Evolutionary conservation across 2,329 filamentous ascomycete species (phyloP), one percentile per base, ranked within the genome.

Genomic region (Ascochyta viciae-villosae): DNA sequence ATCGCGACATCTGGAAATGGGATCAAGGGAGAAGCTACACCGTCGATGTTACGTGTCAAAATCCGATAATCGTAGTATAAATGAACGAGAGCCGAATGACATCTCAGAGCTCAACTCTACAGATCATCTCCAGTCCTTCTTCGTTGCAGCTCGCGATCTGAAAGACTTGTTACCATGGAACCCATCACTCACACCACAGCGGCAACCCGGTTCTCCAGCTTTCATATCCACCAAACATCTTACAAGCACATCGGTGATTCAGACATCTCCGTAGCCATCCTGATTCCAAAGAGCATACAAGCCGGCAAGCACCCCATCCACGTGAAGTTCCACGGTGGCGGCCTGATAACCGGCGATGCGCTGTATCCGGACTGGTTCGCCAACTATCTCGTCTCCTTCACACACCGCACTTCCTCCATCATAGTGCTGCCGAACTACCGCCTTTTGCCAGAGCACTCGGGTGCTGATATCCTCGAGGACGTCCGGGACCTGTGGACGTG

Each of bases 351-450:
- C 6, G 58, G 54, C 33, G 53, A 57, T 15, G 55, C 58, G 1
- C 50, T 63, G 4, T 48, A 57, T 12, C 38, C 52, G 12, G 49
- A 50, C 34, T 63, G 51, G 46, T 62, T 59, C 29, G 48, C 60
- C 9, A 42, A 56, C 15, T 64, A 57, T 37, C 58, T 75, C 2
- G 66, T 78, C 6, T 66, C 77, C 15, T 65, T 77, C 41, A 69
- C 71, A n/a, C 59, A 66, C 0, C 45, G 60, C 7, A 65, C 76
- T 38, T 62, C 64, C 5, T 78, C 81, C 3, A 73, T 82, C 37
- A 68, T 81, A 26, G 60, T 82, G 15, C 71, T 72, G 2, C 74
- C 78, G 0, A 75, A 80, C 60, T 80, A 83, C 66, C 78, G 80
- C 7, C 75, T 82, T 6, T 57, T 81, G 16, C 80, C 80, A n/a